Percentiles rank a stretch among this genome's conserved stretches.
Conservation (phyloP, 495 filamentous ascomycete genomes). For the Xylaria palmicola region DNA sequence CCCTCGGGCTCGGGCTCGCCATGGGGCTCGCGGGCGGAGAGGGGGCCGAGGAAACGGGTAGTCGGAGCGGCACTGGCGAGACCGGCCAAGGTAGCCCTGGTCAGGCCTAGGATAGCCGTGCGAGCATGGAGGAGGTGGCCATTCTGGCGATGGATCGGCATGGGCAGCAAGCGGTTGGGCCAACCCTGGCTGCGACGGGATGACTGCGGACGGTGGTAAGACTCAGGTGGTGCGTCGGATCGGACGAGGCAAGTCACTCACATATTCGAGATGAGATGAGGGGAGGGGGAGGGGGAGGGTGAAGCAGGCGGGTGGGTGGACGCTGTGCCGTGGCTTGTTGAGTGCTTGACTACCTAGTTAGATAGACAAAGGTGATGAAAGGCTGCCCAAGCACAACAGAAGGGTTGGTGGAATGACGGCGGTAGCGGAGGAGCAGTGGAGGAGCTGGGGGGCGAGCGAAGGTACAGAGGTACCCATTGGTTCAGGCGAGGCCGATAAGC, state of each 20-base stretch:
- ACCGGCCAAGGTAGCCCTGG: conserved; percentile 38
- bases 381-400: no score
- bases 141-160: conserved; percentile 14
- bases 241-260: background rate
- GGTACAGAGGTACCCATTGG: no score
- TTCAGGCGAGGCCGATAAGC: no score
- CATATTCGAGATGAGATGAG: background rate
- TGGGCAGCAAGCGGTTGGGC: background rate
- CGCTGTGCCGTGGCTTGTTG: background rate
- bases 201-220: background rate
- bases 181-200: background rate
- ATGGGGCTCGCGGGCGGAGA: conserved; percentile 20
- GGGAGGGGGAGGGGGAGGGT: background rate
- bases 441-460: background rate
- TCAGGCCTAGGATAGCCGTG: conserved; percentile 38
- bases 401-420: no score
- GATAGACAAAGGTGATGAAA: background rate
- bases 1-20: conserved; percentile 40
- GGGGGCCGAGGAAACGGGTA: conserved; percentile 26
- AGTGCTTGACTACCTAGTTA: no score
- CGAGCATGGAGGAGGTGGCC: conserved; percentile 20
- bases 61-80: conserved; percentile 35
- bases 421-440: background rate
- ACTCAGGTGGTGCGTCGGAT: no score
- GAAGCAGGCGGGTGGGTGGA: background rate